These are phyloP conservation scores for Tetragonia tetragonoides DNA, from an alignment of 148 eudicot genomes.

Conservation along the genomic window DNA sequence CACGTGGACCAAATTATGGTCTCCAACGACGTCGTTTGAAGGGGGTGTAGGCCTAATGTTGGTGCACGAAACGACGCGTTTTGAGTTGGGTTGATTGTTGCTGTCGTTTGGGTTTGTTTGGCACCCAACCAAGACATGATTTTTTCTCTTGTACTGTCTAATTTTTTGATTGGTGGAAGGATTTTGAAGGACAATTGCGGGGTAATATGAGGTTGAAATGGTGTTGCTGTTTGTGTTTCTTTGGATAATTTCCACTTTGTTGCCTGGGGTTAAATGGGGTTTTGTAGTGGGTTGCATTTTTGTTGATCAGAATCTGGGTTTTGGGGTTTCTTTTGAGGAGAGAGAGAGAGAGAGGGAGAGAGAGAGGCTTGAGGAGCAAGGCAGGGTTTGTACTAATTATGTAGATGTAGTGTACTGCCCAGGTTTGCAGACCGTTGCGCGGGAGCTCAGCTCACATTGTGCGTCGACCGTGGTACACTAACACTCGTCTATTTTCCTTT, in stretches of 20 bases:
- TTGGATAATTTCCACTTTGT: not conserved
- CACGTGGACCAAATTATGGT: not conserved
- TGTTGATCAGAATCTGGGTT: not conserved
- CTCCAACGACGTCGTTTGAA: not conserved
- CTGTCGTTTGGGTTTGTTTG: not conserved
- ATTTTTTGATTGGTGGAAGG: too few relatives aligned
- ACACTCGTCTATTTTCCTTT: not conserved
- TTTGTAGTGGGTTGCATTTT: not conserved
- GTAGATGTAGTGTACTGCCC: not conserved
- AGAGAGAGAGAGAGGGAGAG: too few relatives aligned
- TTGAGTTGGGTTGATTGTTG: too few relatives aligned
- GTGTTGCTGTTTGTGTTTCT: not conserved
- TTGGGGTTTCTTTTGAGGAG: too few relatives aligned
- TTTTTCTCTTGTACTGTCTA: too few relatives aligned
- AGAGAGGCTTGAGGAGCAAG: too few relatives aligned
- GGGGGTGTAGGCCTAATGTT: not conserved
- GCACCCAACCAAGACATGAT: not conserved
- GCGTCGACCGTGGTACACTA: not conserved
- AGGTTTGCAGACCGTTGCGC: conserved; percentile 5
- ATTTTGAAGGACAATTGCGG: too few relatives aligned
- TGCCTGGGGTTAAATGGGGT: not conserved
- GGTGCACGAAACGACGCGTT: not conserved
- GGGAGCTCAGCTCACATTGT: not conserved
- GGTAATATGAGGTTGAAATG: too few relatives aligned
- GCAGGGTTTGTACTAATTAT: not conserved